phyloP scores from a whole-genome alignment of 192 early-diverging fungal genomes.

The Thoreauomyces humboldtii region DNA sequence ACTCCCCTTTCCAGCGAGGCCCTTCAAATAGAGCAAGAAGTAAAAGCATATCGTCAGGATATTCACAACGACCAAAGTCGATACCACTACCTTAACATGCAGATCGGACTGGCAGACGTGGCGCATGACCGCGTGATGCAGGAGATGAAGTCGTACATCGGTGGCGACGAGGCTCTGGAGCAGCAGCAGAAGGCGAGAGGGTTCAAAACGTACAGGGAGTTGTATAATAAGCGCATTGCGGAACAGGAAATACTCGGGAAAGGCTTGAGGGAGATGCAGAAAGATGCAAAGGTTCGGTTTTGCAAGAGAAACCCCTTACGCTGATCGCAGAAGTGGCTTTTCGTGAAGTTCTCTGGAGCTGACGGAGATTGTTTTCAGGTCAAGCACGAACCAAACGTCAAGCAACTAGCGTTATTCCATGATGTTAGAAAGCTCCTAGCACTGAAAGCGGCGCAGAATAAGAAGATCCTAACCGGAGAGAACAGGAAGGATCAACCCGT shows the following conservation, averaged over 20 bases:
- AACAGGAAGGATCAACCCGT: conserved; percentile 12
- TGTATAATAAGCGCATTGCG: conserved; percentile 50
- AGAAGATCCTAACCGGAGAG: conserved; percentile 41
- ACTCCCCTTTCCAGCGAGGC: conserved; percentile 36
- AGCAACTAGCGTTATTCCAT: conserved; percentile 44
- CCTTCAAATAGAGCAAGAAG: conserved; percentile 40
- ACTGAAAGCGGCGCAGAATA: conserved; percentile 43
- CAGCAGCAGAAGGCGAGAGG: conserved; percentile 49
- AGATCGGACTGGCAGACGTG: conserved; percentile 39
- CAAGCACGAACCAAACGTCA: conserved; percentile 48
- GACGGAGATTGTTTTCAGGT: conserved; percentile 17
- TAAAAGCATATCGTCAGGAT: conserved; percentile 45
- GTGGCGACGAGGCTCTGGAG: conserved; percentile 57
- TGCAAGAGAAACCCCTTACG: not conserved
- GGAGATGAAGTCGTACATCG: conserved; percentile 65
- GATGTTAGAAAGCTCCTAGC: conserved; percentile 41
- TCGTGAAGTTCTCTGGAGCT: no score
- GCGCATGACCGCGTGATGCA: conserved; percentile 55
- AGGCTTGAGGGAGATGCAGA: conserved; percentile 48
- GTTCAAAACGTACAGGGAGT: conserved; percentile 61
- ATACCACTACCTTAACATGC: conserved; percentile 47
- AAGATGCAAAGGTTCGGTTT: conserved; percentile 48
- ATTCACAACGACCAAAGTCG: conserved; percentile 48
- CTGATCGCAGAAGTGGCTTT: no score
- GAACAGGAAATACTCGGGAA: conserved; percentile 52